Evolutionary conservation across 495 filamentous ascomycete genomes (phyloP).

Genomic region (Filosporella fistucella): DNA sequence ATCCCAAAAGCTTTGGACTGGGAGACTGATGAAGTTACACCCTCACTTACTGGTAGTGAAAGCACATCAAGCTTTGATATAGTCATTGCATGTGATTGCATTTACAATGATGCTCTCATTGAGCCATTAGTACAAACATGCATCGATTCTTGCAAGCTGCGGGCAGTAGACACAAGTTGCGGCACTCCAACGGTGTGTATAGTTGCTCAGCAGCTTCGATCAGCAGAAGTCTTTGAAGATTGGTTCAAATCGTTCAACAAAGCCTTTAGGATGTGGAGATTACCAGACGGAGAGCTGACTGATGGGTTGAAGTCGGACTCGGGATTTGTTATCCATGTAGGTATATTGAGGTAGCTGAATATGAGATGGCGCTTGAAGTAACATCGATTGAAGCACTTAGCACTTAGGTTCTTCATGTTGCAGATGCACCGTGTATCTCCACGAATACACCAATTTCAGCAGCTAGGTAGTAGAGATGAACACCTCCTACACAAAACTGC

Average conservation of each 20-base stretch:
- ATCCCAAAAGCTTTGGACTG: slow-evolving; percentile 59
- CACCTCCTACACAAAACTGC: no score
- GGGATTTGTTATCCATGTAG: slow-evolving; percentile 65
- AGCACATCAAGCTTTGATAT: slow-evolving; percentile 45
- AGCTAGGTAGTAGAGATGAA: no score
- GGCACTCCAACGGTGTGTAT: slow-evolving; percentile 57
- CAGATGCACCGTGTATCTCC: no score
- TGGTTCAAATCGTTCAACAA: slow-evolving; percentile 68
- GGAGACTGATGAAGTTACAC: slow-evolving; percentile 52
- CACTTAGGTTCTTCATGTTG: no score
- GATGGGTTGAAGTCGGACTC: slow-evolving; percentile 51
- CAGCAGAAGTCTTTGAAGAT: slow-evolving; percentile 75
- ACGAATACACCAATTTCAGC: no score
- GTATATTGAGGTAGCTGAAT: slow-evolving; percentile 40
- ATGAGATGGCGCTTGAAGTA: no score
- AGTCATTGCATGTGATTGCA: slow-evolving; percentile 80
- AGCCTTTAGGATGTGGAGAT: slow-evolving; percentile 68
- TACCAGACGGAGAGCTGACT: slow-evolving; percentile 59
- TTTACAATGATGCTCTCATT: slow-evolving; percentile 85
- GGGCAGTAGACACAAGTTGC: slow-evolving; percentile 22
- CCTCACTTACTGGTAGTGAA: slow-evolving; percentile 28
- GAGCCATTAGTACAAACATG: slow-evolving; percentile 80
- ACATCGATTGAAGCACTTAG: no score
- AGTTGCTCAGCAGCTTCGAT: slow-evolving; percentile 81
- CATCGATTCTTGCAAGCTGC: slow-evolving; percentile 65